Percentiles rank a stretch among this genome's conserved stretches.
These are phyloP conservation scores for Torulaspora delbrueckii DNA, from an alignment of 805 yeast genomes.

Conservation along the genomic window DNA sequence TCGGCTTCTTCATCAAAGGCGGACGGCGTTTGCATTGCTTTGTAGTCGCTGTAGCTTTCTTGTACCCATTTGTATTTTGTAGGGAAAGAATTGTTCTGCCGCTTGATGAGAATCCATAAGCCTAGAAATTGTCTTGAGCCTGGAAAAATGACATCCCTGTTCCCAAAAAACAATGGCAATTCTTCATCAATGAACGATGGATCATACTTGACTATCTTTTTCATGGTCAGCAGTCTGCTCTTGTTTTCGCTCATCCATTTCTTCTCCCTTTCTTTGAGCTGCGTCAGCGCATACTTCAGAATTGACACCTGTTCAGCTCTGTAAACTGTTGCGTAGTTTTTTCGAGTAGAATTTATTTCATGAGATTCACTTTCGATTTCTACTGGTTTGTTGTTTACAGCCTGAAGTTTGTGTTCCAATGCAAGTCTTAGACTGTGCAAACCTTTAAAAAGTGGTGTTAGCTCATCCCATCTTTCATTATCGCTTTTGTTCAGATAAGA, in stretches of 20 bases:
- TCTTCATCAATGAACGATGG: slow-evolving; percentile 44
- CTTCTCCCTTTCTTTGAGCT: slow-evolving; percentile 49
- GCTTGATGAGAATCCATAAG: slow-evolving; percentile 29
- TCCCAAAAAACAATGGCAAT: slow-evolving; percentile 45
- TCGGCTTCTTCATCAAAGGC: background rate
- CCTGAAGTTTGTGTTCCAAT: slow-evolving; percentile 43
- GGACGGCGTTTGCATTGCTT: background rate
- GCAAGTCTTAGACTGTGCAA: slow-evolving; percentile 52
- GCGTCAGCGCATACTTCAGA: slow-evolving; percentile 41
- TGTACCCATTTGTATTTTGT: slow-evolving; percentile 20
- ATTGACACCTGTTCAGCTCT: slow-evolving; percentile 47
- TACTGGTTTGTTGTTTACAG: slow-evolving; percentile 14
- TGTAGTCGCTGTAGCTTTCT: slow-evolving; percentile 3
- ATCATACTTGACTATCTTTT: slow-evolving; percentile 51
- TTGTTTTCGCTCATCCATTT: slow-evolving; percentile 41
- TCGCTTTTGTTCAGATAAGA: slow-evolving; percentile 36
- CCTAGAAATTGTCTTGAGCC: slow-evolving; percentile 46
- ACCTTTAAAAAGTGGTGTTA: slow-evolving; percentile 56
- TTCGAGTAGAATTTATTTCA: slow-evolving; percentile 14
- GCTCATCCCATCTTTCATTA: slow-evolving; percentile 32
- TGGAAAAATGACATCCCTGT: slow-evolving; percentile 42
- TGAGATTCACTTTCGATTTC: slow-evolving; percentile 9
- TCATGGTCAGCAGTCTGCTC: slow-evolving; percentile 43
- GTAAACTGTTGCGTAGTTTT: slow-evolving; percentile 40
- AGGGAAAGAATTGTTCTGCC: slow-evolving; percentile 11